Base-by-base conservation (phyloP, 306 rosid genomes). In the Parietaria judaica region DNA sequence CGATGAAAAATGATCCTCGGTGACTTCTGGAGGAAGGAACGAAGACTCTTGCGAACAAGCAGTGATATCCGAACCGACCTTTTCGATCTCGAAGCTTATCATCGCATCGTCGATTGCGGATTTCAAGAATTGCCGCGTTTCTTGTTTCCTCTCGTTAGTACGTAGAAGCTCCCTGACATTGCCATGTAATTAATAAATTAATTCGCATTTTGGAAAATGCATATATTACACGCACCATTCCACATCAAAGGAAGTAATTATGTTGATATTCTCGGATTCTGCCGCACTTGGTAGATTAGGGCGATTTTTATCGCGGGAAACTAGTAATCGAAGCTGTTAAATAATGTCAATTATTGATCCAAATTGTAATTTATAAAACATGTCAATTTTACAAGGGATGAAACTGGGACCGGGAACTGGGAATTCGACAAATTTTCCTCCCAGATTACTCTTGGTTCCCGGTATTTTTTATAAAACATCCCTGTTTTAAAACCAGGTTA, bases 141-240 rank as follows among this genome's bases (percentile, higher is more conserved):
- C 96, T 0, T 72, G 83, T 78, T 74, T 78, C 74, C 99, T 86
- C 76, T 79, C 83, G 47, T 66, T 67, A 23, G 99, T 86, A 70
- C 79, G 88, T 31, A 92, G 62, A 75, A 84, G 95, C 73, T 92
- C 95, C 81, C 99, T 92, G 76, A 63, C 49, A 72, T 41, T 65
- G 60, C 75, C 61, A 62, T 56, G 51, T 50, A 34, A 72, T 60
- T 45, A 61, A 67, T 17, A 68, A 69, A 57, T 69, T 31, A 60
- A 41, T 14, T 61, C 52, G 46, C 70, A 36, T 59, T 63, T 52
- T 57, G 58, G 63, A 60, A 53, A 63, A 49, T 49, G 36, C 15
- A 5, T 49, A 10, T 7, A 41, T 5, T 5, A 5, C 45, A 41
- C 45, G 55, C n/a, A 49, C 15, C 36, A 35, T 43, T 13, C 61